Evolutionary conservation across 2,329 filamentous ascomycete species (phyloP).

Genomic region (Ploettnerulaceae sp.): DNA sequence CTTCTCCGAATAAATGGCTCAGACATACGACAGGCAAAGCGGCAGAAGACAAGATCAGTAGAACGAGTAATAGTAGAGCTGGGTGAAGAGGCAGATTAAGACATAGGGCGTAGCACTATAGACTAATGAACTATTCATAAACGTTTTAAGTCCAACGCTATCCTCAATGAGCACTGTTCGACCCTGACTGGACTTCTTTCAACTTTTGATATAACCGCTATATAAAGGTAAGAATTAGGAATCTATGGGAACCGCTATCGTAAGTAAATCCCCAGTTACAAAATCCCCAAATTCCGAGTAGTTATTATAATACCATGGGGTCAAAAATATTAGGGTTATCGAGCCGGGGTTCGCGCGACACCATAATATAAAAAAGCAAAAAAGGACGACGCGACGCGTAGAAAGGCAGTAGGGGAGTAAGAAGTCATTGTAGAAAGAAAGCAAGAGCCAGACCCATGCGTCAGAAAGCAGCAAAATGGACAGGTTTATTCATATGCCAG

Average conservation of each 20-base stretch:
- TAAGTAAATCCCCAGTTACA: neutral
- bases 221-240: neutral
- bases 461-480: too few species aligned
- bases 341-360: neutral
- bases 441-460: neutral
- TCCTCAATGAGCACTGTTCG: too few species aligned
- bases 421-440: neutral
- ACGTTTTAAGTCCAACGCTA: neutral
- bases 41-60: neutral
- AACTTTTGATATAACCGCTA: neutral
- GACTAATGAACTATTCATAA: neutral
- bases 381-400: neutral
- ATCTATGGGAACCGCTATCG: neutral
- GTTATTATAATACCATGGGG: neutral
- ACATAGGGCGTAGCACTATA: neutral
- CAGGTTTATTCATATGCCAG: neutral
- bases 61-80: neutral
- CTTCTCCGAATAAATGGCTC: neutral
- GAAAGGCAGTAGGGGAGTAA: neutral
- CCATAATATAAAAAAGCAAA: neutral
- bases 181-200: too few species aligned
- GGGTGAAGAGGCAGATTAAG: neutral
- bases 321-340: neutral
- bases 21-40: neutral
- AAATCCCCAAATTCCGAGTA: neutral